Conservation (phyloP, 2,329 filamentous ascomycete species). For the Ophiostoma pallidulum region DNA sequence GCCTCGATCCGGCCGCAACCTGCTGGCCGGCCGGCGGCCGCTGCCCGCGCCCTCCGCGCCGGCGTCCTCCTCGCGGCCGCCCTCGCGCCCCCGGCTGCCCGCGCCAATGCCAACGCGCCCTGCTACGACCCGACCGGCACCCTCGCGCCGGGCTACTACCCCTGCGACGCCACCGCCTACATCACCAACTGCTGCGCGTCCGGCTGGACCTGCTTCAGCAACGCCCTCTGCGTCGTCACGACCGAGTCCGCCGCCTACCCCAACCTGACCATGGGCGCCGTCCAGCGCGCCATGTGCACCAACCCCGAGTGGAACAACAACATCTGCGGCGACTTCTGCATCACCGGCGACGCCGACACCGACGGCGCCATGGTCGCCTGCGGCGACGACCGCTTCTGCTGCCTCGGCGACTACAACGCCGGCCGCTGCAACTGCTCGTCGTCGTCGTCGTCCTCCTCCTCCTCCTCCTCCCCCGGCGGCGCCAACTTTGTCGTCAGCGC, state of each 20-base stretch:
- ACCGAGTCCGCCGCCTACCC: slow-evolving; percentile 13
- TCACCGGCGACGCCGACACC: slow-evolving; percentile 10
- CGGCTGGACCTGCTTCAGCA: slow-evolving; percentile 21
- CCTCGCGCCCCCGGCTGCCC: background rate
- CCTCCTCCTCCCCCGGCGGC: background rate
- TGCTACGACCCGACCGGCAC: slow-evolving; percentile 19
- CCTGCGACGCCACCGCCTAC: slow-evolving; percentile 16
- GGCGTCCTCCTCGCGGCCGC: background rate
- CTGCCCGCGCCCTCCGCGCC: background rate
- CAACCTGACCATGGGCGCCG: slow-evolving; percentile 17
- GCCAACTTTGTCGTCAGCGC: slow-evolving; percentile 11
- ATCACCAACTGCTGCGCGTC: slow-evolving; percentile 19
- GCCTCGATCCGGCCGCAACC: background rate
- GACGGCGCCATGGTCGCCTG: slow-evolving; percentile 17
- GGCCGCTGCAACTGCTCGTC: slow-evolving; percentile 18
- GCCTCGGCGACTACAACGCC: slow-evolving; percentile 16
- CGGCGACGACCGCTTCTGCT: slow-evolving; percentile 18
- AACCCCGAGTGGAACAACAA: slow-evolving; percentile 19
- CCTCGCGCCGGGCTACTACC: slow-evolving; percentile 17
- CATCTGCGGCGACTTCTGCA: slow-evolving; percentile 19
- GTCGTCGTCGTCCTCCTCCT: background rate
- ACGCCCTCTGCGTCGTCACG: slow-evolving; percentile 19
- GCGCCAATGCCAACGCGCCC: slow-evolving; percentile 11
- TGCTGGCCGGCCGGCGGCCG: background rate
- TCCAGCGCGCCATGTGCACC: slow-evolving; percentile 19